Evolutionary conservation across 768 basidiomycete genomes (phyloP), one percentile per base, ranked within the genome.

Genomic region (Suillus subaureus): DNA sequence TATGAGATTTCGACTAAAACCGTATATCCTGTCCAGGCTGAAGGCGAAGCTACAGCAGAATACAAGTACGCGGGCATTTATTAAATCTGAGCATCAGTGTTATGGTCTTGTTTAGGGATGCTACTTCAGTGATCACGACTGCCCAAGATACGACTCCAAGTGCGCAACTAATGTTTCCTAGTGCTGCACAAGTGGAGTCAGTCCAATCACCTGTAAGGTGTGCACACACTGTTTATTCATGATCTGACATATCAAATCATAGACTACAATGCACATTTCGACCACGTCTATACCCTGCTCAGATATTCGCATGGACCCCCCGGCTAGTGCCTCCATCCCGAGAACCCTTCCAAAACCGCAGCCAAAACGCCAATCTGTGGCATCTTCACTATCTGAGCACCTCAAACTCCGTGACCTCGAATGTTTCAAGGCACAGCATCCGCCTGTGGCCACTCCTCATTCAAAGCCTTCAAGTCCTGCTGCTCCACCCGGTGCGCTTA

Each of bases 351-450:
- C 60, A 16, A 76, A 69, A 26, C 77, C 71, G 45, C 72, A 77
- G 4, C 75, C 77, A 15, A 77, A 69, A 54, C 75, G 75, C 31
- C 37, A 43, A 37, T 67, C 69, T 43, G 69, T 60, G 57, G 26
- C 23, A 65, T 63, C 68, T 4, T 71, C 73, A 26, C 66, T 77
- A 37, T 39, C 70, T 8, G 71, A 73, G 21, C 68, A 67, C 11
- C 66, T 78, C 16, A 52, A 70, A 40, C 70, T 74, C 16, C 75
- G 75, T 43, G 75, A 77, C 47, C 67, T 77, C 45, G 70, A 75
- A 49, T 77, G 73, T 70, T 78, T 70, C 33, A 77, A 69, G 51
- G 63, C 70, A 0, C 40, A 64, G 0, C 67, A 64, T 26, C 76
- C 68, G 33, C 23, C 37, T 12, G 54, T 12, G 28, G 35, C 63